Base-by-base conservation (phyloP, 2,329 filamentous ascomycete genomes). In the Pseudocercospora fijiensis region DNA sequence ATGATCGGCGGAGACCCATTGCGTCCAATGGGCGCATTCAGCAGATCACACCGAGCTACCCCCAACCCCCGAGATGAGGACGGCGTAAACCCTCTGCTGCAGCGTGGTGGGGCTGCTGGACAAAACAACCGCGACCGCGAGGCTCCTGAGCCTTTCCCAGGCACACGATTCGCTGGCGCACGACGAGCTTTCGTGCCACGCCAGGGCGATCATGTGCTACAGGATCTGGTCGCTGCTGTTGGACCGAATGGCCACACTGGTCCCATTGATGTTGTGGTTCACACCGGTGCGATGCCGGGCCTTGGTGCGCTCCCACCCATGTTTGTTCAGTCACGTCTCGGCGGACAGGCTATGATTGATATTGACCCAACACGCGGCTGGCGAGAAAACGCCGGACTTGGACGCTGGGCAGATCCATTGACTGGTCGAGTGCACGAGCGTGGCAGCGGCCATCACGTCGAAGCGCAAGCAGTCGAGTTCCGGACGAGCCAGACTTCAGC, bases 61-160 rank as follows among this genome's bases (percentile, higher is more conserved):
- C 67, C 67, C n/a, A 66, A 64, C 57, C 45, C 64, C 62, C 82
- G 82, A 27, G 83, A 85, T 33, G 92, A 96, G 68, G 93, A 97
- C 74, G 92, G 92, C 3, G 83, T 88, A 22, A 97, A 98, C 73
- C 94, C 94, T 49, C 82, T 98, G 11, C 85, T 98, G 60, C 89
- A 92, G 58, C 72, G 75, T 37, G 69, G 68, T 56, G 62, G 58
- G 11, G 65, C 51, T 51, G 27, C 55, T 41, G n/a, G 27, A 11
- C 53, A 18, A n/a, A 18, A 37, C 53, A 26, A 60, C 33, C 28
- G 63, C 41, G 52, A 63, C 20, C 58, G 58, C 43, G 60, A 61
- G 18, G 58, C 49, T 13, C 28, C 49, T 37, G 64, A 66, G 20
- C 57, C 60, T 24, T 56, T 56, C 18, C 20, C 33, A 8, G 53